Evolutionary conservation across 1,284 basidiomycete species (phyloP).

Genomic region (Thelephora terrestris): DNA sequence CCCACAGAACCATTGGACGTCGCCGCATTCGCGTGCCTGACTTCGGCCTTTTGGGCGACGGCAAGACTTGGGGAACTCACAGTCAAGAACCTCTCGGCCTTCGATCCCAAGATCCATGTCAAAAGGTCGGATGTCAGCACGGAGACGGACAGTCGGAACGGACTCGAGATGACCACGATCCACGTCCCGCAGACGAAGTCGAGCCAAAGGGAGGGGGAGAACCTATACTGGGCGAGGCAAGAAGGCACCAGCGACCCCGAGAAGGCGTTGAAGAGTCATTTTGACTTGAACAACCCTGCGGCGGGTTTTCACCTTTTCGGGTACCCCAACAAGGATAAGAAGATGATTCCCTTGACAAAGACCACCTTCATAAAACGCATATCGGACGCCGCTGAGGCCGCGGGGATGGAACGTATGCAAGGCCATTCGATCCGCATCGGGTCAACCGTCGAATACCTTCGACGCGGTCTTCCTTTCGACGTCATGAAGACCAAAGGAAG

Average conservation of each 20-base stretch:
- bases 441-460: slow-evolving; percentile 27
- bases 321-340: slow-evolving; percentile 1
- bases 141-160: slow-evolving; percentile 12
- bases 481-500: slow-evolving; percentile 23
- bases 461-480: too few relatives aligned
- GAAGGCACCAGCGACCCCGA: slow-evolving; percentile 5
- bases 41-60: slow-evolving; percentile 9
- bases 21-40: slow-evolving; percentile 24
- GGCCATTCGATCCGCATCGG: slow-evolving; percentile 32
- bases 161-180: too few relatives aligned
- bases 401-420: slow-evolving; percentile 12
- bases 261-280: slow-evolving; percentile 1
- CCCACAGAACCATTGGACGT: slow-evolving; percentile 17
- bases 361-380: slow-evolving; percentile 17
- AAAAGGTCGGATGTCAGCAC: slow-evolving; percentile 10
- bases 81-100: slow-evolving; percentile 8
- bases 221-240: not conserved
- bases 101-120: slow-evolving; percentile 18
- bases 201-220: not conserved
- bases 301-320: not conserved
- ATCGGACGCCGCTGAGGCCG: slow-evolving; percentile 10
- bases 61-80: not conserved
- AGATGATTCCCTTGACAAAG: slow-evolving; percentile 19
- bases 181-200: slow-evolving; percentile 26
- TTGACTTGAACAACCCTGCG: not conserved